Evolutionary conservation across 2,329 filamentous ascomycete genomes (phyloP).

Genomic region (Verticillium klebahnii): DNA sequence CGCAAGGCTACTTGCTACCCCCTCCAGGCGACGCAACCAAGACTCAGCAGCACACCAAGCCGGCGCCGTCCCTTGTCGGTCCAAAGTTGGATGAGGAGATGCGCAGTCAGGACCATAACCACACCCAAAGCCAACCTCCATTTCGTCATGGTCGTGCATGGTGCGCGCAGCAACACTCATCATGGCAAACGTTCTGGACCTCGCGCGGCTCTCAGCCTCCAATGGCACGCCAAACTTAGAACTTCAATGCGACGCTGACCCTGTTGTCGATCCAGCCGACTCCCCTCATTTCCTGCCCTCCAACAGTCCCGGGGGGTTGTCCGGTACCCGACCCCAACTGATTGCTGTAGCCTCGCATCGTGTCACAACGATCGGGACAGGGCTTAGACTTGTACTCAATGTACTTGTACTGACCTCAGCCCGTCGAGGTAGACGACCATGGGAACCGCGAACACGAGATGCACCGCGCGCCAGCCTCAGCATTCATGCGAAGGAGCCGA

Average conservation of each 20-base stretch:
- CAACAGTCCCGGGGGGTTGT: background rate
- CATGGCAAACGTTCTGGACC: background rate
- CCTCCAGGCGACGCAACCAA: background rate
- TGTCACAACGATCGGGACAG: background rate
- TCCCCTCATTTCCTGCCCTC: background rate
- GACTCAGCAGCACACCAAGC: background rate
- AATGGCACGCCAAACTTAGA: background rate
- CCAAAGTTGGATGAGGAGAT: background rate
- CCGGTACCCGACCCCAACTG: background rate
- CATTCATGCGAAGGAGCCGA: background rate
- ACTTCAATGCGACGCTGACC: background rate
- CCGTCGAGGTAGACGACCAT: background rate
- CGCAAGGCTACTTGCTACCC: background rate
- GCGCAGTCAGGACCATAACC: background rate
- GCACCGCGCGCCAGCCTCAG: no score
- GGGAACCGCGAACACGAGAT: background rate
- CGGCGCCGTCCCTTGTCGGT: background rate
- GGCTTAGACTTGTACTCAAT: background rate
- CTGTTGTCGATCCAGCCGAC: background rate
- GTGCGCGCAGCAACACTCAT: background rate
- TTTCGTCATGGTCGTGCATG: background rate
- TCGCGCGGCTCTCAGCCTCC: background rate
- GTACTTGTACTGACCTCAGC: background rate
- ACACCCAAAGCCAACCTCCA: background rate
- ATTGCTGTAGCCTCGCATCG: background rate